phyloP scores from a whole-genome alignment of 164 flowering plant species.

The Magnolia changhungtana region DNA sequence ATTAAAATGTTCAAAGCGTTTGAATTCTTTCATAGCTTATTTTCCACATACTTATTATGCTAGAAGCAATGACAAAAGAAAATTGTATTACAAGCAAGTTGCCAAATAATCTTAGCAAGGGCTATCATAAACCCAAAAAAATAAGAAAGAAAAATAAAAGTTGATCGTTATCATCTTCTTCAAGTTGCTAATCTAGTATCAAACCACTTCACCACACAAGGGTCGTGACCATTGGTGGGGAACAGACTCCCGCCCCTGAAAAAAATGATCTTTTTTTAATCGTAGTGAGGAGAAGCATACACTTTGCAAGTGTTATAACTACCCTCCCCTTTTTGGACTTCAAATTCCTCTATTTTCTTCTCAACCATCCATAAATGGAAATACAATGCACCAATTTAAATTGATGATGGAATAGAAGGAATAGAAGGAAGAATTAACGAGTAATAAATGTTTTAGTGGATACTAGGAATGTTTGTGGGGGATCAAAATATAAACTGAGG shows the following conservation, averaged over 20 bases:
- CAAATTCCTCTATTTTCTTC: background rate
- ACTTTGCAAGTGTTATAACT: too few species aligned
- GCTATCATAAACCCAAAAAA: background rate
- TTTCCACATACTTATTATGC: background rate
- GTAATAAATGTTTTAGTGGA: conserved; percentile 8
- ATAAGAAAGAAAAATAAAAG: background rate
- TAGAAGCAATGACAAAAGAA: background rate
- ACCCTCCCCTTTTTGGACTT: background rate
- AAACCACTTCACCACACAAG: background rate
- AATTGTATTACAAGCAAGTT: background rate
- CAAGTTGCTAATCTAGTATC: background rate
- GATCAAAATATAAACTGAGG: background rate
- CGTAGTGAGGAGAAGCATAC: too few species aligned
- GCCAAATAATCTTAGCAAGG: background rate
- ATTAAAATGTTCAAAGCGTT: too few species aligned
- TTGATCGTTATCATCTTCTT: background rate
- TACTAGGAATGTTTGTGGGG: background rate
- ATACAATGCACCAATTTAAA: background rate
- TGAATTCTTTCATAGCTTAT: too few species aligned
- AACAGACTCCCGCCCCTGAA: too few species aligned
- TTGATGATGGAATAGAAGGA: background rate
- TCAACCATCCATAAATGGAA: background rate
- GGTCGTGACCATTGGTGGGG: too few species aligned
- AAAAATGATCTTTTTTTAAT: too few species aligned
- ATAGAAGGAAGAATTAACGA: background rate